Base-by-base conservation (phyloP, 2,329 filamentous ascomycete genomes). In the Tolypocladium album region DNA sequence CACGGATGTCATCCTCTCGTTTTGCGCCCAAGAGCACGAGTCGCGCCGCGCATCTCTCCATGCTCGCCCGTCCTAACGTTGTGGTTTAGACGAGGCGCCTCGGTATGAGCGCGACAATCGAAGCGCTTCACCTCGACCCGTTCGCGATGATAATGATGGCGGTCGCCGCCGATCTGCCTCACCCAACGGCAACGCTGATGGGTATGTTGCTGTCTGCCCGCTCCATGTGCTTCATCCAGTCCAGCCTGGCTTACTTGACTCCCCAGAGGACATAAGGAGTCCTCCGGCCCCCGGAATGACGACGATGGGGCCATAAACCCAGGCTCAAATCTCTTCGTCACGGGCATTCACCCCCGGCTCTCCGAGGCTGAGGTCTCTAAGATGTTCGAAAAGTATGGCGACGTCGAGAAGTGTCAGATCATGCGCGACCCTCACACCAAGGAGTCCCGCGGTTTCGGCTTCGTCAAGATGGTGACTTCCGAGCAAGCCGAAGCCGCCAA, bases 321-420 rank as follows among this genome's bases (percentile, higher is more conserved):
- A 64, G 94, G 94, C 68, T 97, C 94, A 67, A 99, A 99, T 80
- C 88, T 99, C 62, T 99, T 99, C 75, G 94, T 99, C 66, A 99
- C 94, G 64, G 94, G 94, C 68, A 99, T 99, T 66, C 92, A 97
- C 75, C 94, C 94, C 61, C 89, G 90, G 69, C 84, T 99, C 66
- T 87, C 84, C 56, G 94, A 99, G 75, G 84, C 87, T 20, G 94
- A 97, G 72, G 90, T 99, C 63, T 89, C 89, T 59, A 92, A 92
- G 74, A 87, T 99, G 66, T 99, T 99, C 72, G 92, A 97, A 79
- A 99, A 97, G 78, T 97, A 97, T 71, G 94, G 94, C 67, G 92
- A 96, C 73, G 94, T 99, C 58, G 93, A 97, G 79, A 97, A 95
- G 79, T 97, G 93, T 80, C 95, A 97, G 76, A 99, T 99, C 79